These are phyloP conservation scores for Ganoderma leucocontextum DNA, from an alignment of 1,284 basidiomycete species.

Conservation along the genomic window DNA sequence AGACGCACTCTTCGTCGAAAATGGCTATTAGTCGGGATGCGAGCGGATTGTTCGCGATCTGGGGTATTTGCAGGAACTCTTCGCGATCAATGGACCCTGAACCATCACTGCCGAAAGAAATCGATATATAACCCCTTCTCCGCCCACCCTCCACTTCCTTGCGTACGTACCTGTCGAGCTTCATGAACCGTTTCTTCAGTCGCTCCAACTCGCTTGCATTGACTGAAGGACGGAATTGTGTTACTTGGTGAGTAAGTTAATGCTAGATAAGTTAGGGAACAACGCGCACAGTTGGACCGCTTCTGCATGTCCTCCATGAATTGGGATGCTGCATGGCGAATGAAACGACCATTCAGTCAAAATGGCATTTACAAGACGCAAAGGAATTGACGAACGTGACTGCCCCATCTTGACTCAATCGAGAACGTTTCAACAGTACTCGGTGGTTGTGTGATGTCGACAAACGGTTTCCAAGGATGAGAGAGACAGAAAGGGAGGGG, in stretches of 20 bases:
- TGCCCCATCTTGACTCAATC: conserved; percentile 65
- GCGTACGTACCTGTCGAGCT: conserved; percentile 84
- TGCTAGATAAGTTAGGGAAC: conserved; percentile 9
- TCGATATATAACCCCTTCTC: neutral
- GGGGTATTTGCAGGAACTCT: conserved; percentile 98
- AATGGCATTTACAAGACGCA: conserved; percentile 13
- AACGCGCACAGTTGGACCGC: conserved; percentile 84
- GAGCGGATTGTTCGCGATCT: conserved; percentile 97
- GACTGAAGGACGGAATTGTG: conserved; percentile 60
- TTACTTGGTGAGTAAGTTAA: conserved; percentile 12
- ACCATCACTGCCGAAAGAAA: conserved; percentile 72
- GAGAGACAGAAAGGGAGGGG: conserved; percentile 9
- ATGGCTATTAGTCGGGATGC: conserved; percentile 99
- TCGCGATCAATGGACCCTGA: conserved; percentile 98
- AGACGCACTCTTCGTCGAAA: conserved; percentile 95
- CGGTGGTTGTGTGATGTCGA: neutral
- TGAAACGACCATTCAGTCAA: conserved; percentile 23
- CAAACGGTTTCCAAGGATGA: neutral
- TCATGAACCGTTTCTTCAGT: conserved; percentile 99
- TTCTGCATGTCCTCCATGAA: conserved; percentile 95
- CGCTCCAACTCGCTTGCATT: conserved; percentile 91
- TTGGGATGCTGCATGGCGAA: conserved; percentile 71
- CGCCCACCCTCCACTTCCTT: neutral
- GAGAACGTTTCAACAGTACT: conserved; percentile 4
- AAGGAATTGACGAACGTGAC: conserved; percentile 64